Percentiles rank a stretch among this genome's conserved stretches.
Evolutionary conservation across 306 rosid species (phyloP).

Genomic region (Dryas octopetala): DNA sequence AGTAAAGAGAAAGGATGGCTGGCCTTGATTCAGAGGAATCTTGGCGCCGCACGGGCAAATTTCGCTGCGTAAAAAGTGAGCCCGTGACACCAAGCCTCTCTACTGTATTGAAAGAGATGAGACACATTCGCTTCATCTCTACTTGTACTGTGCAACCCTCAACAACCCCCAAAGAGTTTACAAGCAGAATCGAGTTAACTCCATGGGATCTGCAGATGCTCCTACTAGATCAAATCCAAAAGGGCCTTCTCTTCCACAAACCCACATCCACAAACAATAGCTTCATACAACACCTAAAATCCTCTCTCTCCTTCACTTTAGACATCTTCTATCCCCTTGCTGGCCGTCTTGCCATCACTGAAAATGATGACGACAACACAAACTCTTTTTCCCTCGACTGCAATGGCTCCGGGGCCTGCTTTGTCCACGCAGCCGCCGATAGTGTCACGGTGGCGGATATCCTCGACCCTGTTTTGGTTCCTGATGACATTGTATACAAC

Average conservation of each 20-base stretch:
- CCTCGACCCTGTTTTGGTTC: constrained; percentile 27
- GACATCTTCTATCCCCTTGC: constrained; percentile 29
- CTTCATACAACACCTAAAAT: constrained; percentile 19
- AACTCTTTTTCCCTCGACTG: constrained; percentile 25
- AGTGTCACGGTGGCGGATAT: constrained; percentile 15
- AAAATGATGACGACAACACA: neutral
- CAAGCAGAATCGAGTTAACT: constrained; percentile 22
- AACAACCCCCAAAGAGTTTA: too few relatives aligned
- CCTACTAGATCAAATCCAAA: constrained; percentile 19
- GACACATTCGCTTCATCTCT: too few relatives aligned
- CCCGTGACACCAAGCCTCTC: too few relatives aligned
- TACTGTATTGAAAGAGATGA: too few relatives aligned
- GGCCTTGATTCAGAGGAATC: too few relatives aligned
- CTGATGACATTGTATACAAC: constrained; percentile 24
- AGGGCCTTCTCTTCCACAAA: constrained; percentile 35
- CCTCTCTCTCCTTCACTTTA: constrained; percentile 33
- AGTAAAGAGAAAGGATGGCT: too few relatives aligned
- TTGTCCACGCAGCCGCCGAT: constrained; percentile 28
- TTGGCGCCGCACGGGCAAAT: too few relatives aligned
- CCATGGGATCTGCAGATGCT: constrained; percentile 46
- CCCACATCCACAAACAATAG: neutral
- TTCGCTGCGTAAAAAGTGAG: too few relatives aligned
- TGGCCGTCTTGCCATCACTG: neutral
- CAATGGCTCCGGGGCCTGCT: constrained; percentile 26
- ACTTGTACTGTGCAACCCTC: too few relatives aligned